phyloP scores from a whole-genome alignment of 1,284 basidiomycete species.

The Coniferiporia weirii region DNA sequence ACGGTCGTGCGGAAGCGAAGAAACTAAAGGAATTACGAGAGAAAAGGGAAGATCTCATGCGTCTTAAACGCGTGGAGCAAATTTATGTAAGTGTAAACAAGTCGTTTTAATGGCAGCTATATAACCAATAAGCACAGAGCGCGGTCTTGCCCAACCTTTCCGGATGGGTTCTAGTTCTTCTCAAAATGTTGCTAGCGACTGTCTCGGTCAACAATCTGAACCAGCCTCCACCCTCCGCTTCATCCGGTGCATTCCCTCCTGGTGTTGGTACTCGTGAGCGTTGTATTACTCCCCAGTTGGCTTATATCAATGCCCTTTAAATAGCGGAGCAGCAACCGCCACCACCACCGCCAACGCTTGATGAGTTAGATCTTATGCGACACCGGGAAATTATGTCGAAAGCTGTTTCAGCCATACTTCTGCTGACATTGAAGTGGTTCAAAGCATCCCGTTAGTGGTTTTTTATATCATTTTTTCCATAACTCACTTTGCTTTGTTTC shows the following conservation, averaged over 20 bases:
- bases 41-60: constrained; percentile 72
- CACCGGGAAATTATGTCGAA: constrained; percentile 98
- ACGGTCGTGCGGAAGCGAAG: constrained; percentile 49
- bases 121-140: constrained; percentile 37
- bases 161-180: constrained; percentile 83
- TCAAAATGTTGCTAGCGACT: constrained; percentile 85
- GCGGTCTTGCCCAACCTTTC: constrained; percentile 78
- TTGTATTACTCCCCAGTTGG: constrained; percentile 4
- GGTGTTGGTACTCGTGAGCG: constrained; percentile 59
- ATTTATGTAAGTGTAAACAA: constrained; percentile 69
- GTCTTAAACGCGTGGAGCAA: constrained; percentile 82
- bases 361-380: constrained; percentile 91
- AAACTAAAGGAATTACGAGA: constrained; percentile 49
- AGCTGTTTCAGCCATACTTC: constrained; percentile 90
- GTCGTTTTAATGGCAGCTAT: not conserved
- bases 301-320: constrained; percentile 22
- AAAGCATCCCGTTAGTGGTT: constrained; percentile 83
- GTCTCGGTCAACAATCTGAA: constrained; percentile 72
- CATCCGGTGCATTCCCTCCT: constrained; percentile 61
- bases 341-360: constrained; percentile 74
- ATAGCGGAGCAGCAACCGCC: constrained; percentile 49
- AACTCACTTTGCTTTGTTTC: constrained; percentile 9
- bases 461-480: constrained; percentile 3
- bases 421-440: constrained; percentile 95
- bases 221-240: constrained; percentile 51